Evolutionary conservation across 106 monocot species (phyloP).

Genomic region (Allium cepa): DNA sequence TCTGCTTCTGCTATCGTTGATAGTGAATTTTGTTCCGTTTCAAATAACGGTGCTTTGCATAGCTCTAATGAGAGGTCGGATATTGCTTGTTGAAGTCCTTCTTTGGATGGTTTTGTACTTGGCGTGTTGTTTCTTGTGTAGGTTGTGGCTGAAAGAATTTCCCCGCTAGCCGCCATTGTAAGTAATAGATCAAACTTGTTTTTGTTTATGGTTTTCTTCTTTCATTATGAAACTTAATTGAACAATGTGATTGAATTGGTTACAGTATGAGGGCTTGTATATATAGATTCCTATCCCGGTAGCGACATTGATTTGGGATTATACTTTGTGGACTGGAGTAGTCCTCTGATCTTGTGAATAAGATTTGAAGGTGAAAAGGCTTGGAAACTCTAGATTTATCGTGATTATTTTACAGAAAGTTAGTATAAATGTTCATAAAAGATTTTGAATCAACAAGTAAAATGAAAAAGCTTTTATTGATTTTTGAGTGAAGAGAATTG

Average conservation of each 20-base stretch:
- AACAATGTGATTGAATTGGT: too few relatives aligned
- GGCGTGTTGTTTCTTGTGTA: background rate
- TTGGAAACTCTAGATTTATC: background rate
- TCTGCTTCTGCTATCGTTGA: slow-evolving; percentile 41
- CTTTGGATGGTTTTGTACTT: slow-evolving; percentile 5
- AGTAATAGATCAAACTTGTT: background rate
- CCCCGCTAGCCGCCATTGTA: background rate
- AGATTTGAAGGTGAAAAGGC: background rate
- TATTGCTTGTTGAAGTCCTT: slow-evolving; percentile 51
- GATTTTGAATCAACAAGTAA: too few relatives aligned
- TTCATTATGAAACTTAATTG: too few relatives aligned
- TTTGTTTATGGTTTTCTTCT: background rate
- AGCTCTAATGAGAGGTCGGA: slow-evolving; percentile 72
- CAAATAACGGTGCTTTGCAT: background rate
- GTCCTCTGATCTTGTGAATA: slow-evolving; percentile 6
- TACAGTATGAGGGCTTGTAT: background rate
- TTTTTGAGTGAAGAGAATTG: too few relatives aligned
- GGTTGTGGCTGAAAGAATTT: background rate
- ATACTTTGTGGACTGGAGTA: background rate
- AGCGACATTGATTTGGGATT: too few relatives aligned
- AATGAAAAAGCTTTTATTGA: too few relatives aligned
- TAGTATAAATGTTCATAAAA: too few relatives aligned
- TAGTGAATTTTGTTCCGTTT: slow-evolving; percentile 4
- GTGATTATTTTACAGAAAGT: background rate
- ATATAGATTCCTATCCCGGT: background rate